phyloP scores from a whole-genome alignment of 306 rosid species.

The Castanopsis chinensis region DNA sequence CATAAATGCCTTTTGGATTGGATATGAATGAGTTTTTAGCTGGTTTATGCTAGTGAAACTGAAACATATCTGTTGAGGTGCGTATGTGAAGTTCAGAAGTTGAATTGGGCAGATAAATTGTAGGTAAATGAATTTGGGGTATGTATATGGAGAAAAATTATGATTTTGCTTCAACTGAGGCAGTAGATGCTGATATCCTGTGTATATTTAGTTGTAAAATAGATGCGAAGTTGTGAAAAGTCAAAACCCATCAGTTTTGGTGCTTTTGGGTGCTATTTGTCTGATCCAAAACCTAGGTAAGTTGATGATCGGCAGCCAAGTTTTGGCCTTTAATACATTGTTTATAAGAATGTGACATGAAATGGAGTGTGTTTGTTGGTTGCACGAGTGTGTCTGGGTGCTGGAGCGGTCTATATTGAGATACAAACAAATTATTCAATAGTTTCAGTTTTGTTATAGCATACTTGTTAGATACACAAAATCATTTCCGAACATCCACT shows the following conservation, averaged over 20 bases:
- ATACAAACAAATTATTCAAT: background rate
- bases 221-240: background rate
- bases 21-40: constrained; percentile 24
- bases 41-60: constrained; percentile 21
- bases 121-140: background rate
- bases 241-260: background rate
- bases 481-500: background rate
- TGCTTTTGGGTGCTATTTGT: background rate
- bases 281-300: background rate
- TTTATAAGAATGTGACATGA: background rate
- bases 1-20: constrained; percentile 18
- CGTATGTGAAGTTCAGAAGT: constrained; percentile 17
- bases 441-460: background rate
- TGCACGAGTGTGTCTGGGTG: background rate
- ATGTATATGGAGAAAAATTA: background rate
- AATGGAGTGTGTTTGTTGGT: background rate
- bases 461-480: background rate
- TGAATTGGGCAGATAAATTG: background rate
- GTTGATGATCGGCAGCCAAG: background rate
- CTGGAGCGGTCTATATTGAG: background rate
- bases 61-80: constrained; percentile 5
- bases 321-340: background rate
- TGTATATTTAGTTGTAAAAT: background rate
- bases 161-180: background rate
- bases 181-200: background rate